phyloP scores from a whole-genome alignment of 768 basidiomycete genomes.

The Gloeophyllum trabeum region DNA sequence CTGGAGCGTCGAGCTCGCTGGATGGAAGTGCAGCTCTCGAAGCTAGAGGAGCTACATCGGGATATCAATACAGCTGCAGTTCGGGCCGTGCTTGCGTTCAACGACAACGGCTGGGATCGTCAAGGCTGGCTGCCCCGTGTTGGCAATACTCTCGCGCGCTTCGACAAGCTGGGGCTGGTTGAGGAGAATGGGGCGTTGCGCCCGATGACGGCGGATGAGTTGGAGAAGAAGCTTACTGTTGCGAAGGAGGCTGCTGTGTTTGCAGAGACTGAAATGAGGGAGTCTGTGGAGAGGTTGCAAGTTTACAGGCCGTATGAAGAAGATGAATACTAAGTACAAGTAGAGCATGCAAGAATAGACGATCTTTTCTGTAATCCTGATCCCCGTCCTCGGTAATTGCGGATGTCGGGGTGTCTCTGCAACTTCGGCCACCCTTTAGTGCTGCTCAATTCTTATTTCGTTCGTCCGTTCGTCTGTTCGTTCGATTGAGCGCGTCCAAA shows the following conservation, averaged over 20 bases:
- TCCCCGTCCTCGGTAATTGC: too few species aligned
- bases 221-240: constrained; percentile 61
- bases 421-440: too few species aligned
- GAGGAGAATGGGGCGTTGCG: constrained; percentile 30
- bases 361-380: too few species aligned
- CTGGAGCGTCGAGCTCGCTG: constrained; percentile 84
- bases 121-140: constrained; percentile 57
- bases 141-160: constrained; percentile 55
- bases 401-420: too few species aligned
- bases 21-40: constrained; percentile 88
- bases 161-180: constrained; percentile 52
- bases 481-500: too few species aligned
- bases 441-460: too few species aligned
- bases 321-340: not conserved
- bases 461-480: too few species aligned
- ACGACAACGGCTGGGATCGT: constrained; percentile 79
- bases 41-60: constrained; percentile 80
- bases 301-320: constrained; percentile 27
- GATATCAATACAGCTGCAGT: constrained; percentile 88
- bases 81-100: constrained; percentile 70
- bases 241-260: constrained; percentile 63
- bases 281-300: constrained; percentile 63
- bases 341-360: too few species aligned
- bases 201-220: constrained; percentile 55
- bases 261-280: constrained; percentile 65